Evolutionary conservation across 2,329 filamentous ascomycete genomes (phyloP).

Genomic region (Aotearoamyces nothofagi): DNA sequence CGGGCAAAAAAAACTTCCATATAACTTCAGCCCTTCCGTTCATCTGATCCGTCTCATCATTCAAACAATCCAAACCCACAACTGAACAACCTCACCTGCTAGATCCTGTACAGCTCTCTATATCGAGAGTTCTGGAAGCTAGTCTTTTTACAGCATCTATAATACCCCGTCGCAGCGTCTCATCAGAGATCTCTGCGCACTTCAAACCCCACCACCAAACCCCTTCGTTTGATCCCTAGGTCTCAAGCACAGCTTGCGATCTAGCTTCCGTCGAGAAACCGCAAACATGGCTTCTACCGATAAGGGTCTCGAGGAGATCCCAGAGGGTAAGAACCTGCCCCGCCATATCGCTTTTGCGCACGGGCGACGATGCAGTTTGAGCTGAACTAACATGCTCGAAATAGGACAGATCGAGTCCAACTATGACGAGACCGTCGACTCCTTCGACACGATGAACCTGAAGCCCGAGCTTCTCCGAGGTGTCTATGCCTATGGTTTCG

Average conservation of each 20-base stretch:
- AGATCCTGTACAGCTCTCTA: constrained; percentile 20
- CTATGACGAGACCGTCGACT: constrained; percentile 99
- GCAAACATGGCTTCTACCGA: constrained; percentile 93
- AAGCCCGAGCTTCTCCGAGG: constrained; percentile 95
- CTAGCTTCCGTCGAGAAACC: constrained; percentile 43
- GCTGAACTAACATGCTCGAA: too few species aligned
- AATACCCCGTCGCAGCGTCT: constrained; percentile 18
- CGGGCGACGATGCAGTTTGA: too few species aligned
- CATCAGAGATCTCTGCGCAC: constrained; percentile 15
- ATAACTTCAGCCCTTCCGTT: too few species aligned
- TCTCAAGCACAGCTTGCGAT: constrained; percentile 70
- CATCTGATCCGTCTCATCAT: too few species aligned
- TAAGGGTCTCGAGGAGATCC: constrained; percentile 96
- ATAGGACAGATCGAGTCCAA: constrained; percentile 99
- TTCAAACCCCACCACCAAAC: constrained; percentile 12
- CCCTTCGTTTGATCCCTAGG: constrained; percentile 31
- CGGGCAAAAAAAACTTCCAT: too few species aligned
- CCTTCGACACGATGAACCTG: constrained; percentile 95
- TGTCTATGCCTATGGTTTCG: constrained; percentile 99
- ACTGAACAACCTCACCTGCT: constrained; percentile 8
- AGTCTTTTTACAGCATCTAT: constrained; percentile 23
- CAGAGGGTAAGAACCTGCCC: constrained; percentile 60
- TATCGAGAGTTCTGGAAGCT: constrained; percentile 33
- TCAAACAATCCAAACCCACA: too few species aligned
- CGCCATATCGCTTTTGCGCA: constrained; percentile 1